Evolutionary conservation across 75 land plant genomes (phyloP), one percentile per base, ranked within the genome.

Genomic region (Pinus taeda): DNA sequence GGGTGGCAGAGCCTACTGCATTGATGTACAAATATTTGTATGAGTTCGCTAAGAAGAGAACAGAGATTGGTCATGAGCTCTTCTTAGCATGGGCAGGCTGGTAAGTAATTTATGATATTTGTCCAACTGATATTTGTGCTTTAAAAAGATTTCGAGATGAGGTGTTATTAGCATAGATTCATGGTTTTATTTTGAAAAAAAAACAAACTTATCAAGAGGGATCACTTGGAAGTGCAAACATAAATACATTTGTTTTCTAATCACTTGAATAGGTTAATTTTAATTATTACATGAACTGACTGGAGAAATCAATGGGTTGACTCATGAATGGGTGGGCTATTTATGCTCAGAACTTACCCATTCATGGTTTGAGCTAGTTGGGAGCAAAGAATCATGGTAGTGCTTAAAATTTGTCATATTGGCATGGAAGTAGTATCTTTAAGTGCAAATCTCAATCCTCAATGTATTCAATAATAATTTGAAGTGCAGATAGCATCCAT

Each of bases 1-100:
- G 87, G 29, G 86, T 85, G 22, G 81, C 85, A 1, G 87, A 83
- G 64, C 85, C 87, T 13, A 85, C 85, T n/a, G 87, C 80, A 4
- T 59, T 85, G 24, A 79, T 85, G 79, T 83, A 83, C 37, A 71
- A 65, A 0, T 85, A 83, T 55, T 60, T 85, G 87, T 85, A 74
- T 56, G 57, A 61, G 24, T 85, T 85, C 57, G 81, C 86, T 9
- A 85, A 82, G 75, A 66, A 55, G 45, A 70, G 78, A 74, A 11
- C 33, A 8, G 76, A 74, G 18, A 7, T 84, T 56, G 86, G 85
- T 20, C 85, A 80, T 0, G 26, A 21, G 36, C 85, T 78, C 42
- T 84, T 84, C 33, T 57, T 84, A 26, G 85, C 85, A 42, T 82
- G 84, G 78, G 57, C 83, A 53, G 83, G 74, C 61, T 84, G 85